phyloP scores from a whole-genome alignment of 345 rosid genomes.

The Melaleuca quinquenervia region DNA sequence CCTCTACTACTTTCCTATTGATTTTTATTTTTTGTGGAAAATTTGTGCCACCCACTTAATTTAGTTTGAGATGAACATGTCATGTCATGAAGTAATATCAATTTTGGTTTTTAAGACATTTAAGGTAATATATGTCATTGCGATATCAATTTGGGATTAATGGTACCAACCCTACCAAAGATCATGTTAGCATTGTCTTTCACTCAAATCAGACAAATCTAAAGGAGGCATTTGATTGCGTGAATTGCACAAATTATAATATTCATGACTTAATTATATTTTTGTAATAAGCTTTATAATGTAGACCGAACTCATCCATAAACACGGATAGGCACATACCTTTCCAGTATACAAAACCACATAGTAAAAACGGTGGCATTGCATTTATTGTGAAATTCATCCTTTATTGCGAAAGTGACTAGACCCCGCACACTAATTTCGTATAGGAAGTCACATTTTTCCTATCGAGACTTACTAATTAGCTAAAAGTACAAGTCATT shows the following conservation, averaged over 20 bases:
- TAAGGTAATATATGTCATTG: not conserved
- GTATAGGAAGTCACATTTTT: not conserved
- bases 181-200: accelerated
- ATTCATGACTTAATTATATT: not conserved
- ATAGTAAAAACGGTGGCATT: not conserved
- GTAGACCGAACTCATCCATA: not conserved
- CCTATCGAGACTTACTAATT: not conserved
- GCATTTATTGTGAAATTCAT: not conserved
- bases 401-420: not conserved
- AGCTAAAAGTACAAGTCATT: not conserved
- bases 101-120: not conserved
- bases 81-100: accelerated
- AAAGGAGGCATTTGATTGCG: not conserved
- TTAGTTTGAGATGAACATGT: not conserved
- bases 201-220: not conserved
- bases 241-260: not conserved
- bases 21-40: not conserved
- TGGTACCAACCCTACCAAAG: not conserved
- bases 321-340: not conserved
- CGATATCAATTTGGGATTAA: accelerated
- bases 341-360: not conserved
- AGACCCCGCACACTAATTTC: not conserved
- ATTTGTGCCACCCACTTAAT: not conserved
- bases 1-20: not conserved
- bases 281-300: no score